Evolutionary conservation across 2,329 filamentous ascomycete species (phyloP).

Genomic region (Cephalotrichum gorgonifer): DNA sequence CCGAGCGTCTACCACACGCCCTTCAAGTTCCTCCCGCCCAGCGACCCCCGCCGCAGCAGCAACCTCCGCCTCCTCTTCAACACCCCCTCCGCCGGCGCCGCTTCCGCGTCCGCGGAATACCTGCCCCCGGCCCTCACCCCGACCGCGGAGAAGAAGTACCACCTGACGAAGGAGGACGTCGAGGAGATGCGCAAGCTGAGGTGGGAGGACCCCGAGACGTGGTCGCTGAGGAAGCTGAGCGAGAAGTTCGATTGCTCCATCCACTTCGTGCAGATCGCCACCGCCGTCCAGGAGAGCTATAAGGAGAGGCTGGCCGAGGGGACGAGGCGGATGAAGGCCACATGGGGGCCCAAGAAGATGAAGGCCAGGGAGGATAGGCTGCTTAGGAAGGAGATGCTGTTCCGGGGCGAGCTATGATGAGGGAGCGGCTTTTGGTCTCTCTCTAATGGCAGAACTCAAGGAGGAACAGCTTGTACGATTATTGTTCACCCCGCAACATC

Average conservation of each 20-base stretch:
- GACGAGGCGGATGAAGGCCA: slow-evolving; percentile 36
- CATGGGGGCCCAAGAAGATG: slow-evolving; percentile 46
- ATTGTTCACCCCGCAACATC: not conserved
- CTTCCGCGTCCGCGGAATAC: slow-evolving; percentile 9
- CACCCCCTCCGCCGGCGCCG: slow-evolving; percentile 13
- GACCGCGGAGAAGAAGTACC: slow-evolving; percentile 23
- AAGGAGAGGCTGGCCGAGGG: slow-evolving; percentile 31
- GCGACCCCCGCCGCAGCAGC: slow-evolving; percentile 41
- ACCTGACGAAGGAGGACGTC: slow-evolving; percentile 45
- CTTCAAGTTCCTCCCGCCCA: slow-evolving; percentile 52
- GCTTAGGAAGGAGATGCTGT: slow-evolving; percentile 42
- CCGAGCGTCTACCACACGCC: slow-evolving; percentile 55
- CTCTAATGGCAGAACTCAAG: not conserved
- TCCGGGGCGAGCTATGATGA: slow-evolving; percentile 37
- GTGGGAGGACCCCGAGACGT: slow-evolving; percentile 38
- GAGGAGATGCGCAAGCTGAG: slow-evolving; percentile 49
- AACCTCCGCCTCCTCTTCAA: slow-evolving; percentile 35
- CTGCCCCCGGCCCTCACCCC: slow-evolving; percentile 20
- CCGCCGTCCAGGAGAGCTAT: slow-evolving; percentile 37
- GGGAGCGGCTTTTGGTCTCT: slow-evolving; percentile 1
- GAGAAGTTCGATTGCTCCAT: slow-evolving; percentile 43
- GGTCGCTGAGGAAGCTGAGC: slow-evolving; percentile 44
- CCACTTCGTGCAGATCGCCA: slow-evolving; percentile 49
- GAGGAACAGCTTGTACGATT: not conserved
- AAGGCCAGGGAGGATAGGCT: slow-evolving; percentile 44